These are phyloP conservation scores for Lactarius hengduanensis DNA, from an alignment of 768 basidiomycete species.

Conservation along the genomic window DNA sequence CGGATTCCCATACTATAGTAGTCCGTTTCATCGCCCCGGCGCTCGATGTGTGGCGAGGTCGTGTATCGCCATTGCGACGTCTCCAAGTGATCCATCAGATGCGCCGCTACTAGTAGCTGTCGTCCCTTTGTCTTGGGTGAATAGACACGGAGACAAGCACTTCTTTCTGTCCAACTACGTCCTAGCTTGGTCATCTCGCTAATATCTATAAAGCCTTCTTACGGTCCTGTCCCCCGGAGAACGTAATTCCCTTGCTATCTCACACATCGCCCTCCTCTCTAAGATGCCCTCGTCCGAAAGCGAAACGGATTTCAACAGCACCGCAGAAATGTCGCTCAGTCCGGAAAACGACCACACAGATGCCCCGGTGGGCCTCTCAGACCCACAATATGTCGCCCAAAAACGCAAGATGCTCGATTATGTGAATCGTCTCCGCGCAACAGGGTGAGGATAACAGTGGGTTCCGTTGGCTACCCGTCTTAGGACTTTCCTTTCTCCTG, in stretches of 20 bases:
- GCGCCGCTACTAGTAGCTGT: not conserved
- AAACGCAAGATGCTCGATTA: constrained; percentile 56
- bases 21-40: not conserved
- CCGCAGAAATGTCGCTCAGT: not conserved
- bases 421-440: constrained; percentile 57
- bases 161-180: not conserved
- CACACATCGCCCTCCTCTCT: not conserved
- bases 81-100: not conserved
- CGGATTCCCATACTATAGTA: not conserved
- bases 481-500: not conserved
- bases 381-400: constrained; percentile 41
- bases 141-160: no score
- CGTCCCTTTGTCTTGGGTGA: not conserved
- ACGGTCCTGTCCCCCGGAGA: not conserved
- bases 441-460: constrained; percentile 46
- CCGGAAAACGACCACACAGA: not conserved
- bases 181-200: not conserved
- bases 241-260: not conserved
- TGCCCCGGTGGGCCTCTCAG: constrained; percentile 51
- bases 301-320: not conserved
- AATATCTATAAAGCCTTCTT: not conserved
- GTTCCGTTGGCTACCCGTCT: constrained; percentile 14
- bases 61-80: not conserved
- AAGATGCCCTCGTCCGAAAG: not conserved
- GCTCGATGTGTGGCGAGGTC: not conserved